Conservation (phyloP, 768 basidiomycete species). For the Russula foetens region DNA sequence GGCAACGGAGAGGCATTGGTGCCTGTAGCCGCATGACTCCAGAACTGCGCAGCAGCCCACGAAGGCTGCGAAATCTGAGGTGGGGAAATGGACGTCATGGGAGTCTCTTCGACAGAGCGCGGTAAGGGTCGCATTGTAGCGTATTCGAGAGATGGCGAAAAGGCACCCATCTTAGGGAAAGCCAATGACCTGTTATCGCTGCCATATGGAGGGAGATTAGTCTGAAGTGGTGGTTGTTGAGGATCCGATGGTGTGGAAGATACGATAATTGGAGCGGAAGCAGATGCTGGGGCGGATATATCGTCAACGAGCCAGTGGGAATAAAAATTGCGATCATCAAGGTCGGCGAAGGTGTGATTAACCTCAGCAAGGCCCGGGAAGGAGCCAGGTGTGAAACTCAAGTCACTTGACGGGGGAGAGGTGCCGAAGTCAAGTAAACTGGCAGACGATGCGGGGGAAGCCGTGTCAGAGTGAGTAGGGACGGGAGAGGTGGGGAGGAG, state of each 20-base stretch:
- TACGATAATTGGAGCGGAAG: constrained; percentile 47
- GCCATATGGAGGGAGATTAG: constrained; percentile 42
- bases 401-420: constrained; percentile 32
- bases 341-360: constrained; percentile 31
- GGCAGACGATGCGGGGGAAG: constrained; percentile 33
- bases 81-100: constrained; percentile 44
- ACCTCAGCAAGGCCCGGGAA: constrained; percentile 28
- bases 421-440: constrained; percentile 36
- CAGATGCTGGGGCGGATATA: constrained; percentile 27
- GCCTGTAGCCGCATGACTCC: constrained; percentile 36
- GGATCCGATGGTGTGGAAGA: constrained; percentile 40
- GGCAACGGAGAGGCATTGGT: constrained; percentile 30
- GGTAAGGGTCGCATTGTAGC: constrained; percentile 53
- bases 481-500: constrained; percentile 31
- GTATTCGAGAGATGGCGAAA: constrained; percentile 50
- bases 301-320: constrained; percentile 63
- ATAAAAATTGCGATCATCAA: constrained; percentile 34
- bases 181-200: constrained; percentile 26
- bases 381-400: constrained; percentile 29
- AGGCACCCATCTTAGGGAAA: constrained; percentile 41
- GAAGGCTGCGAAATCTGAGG: constrained; percentile 52
- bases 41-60: constrained; percentile 64
- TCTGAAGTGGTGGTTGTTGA: constrained; percentile 35
- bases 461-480: constrained; percentile 33
- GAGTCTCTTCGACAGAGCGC: constrained; percentile 35